Evolutionary conservation across 805 yeast species (phyloP), one percentile per base, ranked within the genome.

Genomic region (Maudiozyma saulgeensis): DNA sequence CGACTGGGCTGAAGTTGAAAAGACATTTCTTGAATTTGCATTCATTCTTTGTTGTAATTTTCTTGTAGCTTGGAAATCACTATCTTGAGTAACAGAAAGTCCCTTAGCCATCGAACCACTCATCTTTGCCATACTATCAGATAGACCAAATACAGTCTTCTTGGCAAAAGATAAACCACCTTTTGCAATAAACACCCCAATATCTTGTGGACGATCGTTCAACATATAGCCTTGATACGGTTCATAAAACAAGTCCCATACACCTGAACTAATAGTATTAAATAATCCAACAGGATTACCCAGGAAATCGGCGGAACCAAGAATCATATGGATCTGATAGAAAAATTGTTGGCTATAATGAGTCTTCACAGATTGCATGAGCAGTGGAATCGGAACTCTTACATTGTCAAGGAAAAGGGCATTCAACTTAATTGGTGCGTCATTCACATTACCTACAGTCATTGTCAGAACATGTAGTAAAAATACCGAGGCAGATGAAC

Each of bases 261-360:
- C 93, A 47, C 99, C 99, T 0, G 97, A 88, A 50, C 96, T 82
- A 50, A 93, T 73, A 56, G 89, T 90, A 64, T 87, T 93, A 71
- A 93, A 93, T 53, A 93, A 71, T 1, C 99, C 99, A 28, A 95
- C 98, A 0, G 99, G 99, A 56, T 95, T 93, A 21, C 99, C 99
- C 45, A 93, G 70, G 56, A 93, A 80, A 67, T 95, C 99, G 0
- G 98, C 99, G 18, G 96, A 88, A 0, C 99, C 99, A 34, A 95
- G 71, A 42, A 93, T 82, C 64, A 88, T 89, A 68, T 93, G 95
- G 34, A 93, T 72, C 67, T 93, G 99, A 62, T 87, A 89, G 51
- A 93, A 76, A 68, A 91, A 84, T 28, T 93, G 91, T 63, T 90
- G 97, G 11, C 90, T 84, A 64, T 93, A 93, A 65, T 93, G 98